Conservation (phyloP, 2,329 filamentous ascomycete genomes). For the Sporothrix brunneoviolacea region DNA sequence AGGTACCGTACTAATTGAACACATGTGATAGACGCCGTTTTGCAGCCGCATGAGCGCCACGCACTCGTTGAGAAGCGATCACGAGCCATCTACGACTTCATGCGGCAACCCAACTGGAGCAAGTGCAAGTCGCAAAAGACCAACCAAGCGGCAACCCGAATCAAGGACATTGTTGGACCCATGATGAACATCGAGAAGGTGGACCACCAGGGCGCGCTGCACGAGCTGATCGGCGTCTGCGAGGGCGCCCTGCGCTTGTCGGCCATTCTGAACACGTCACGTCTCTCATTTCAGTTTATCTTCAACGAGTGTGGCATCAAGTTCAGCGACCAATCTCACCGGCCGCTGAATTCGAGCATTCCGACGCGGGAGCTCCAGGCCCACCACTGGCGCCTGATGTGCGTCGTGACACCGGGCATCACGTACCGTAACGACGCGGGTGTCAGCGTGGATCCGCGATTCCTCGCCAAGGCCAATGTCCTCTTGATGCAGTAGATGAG, state of each 20-base stretch:
- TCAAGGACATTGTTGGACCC: conserved; percentile 34
- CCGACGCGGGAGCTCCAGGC: conserved; percentile 40
- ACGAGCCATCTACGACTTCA: conserved; percentile 27
- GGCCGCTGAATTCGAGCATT: conserved; percentile 35
- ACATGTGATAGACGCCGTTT: conserved; percentile 6
- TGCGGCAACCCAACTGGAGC: conserved; percentile 24
- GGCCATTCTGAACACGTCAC: conserved; percentile 38
- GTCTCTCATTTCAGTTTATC: conserved; percentile 27
- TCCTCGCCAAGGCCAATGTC: conserved; percentile 40
- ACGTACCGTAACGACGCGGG: conserved; percentile 48
- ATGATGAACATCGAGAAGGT: conserved; percentile 35
- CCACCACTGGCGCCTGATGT: conserved; percentile 45
- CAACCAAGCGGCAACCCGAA: conserved; percentile 19
- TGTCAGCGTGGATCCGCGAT: conserved; percentile 36
- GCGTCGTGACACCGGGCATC: conserved; percentile 48
- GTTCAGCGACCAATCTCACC: conserved; percentile 43
- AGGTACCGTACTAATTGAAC: neutral
- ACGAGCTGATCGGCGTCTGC: conserved; percentile 37
- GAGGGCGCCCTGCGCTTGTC: conserved; percentile 39
- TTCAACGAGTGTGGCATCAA: conserved; percentile 45
- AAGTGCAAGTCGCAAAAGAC: conserved; percentile 22
- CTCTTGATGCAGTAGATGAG: conserved; percentile 34
- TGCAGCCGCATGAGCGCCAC: conserved; percentile 26
- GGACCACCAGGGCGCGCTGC: conserved; percentile 31
- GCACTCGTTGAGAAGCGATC: conserved; percentile 31